These are phyloP conservation scores for Sisymbrium irio DNA, from an alignment of 345 rosid species.

Conservation along the genomic window DNA sequence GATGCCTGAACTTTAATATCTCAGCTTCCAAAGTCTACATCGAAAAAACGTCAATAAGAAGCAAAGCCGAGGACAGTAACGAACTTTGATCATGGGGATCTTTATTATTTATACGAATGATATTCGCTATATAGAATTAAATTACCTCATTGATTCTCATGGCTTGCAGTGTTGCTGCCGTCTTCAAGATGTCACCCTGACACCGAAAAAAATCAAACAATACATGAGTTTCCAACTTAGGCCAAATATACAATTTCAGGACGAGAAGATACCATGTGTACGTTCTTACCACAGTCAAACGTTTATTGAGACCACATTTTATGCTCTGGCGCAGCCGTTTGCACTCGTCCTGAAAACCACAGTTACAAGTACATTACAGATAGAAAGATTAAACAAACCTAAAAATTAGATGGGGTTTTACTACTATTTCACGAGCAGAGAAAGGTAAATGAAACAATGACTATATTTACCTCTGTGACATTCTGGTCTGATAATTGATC, in stretches of 20 bases:
- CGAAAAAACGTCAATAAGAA: constrained; percentile 16
- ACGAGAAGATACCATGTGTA: constrained; percentile 3
- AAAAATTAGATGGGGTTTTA: not conserved
- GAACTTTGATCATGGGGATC: constrained; percentile 10
- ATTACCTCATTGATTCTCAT: constrained; percentile 68
- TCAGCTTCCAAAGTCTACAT: constrained; percentile 70
- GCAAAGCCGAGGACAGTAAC: not conserved
- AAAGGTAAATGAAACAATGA: not conserved
- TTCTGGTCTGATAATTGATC: constrained; percentile 80
- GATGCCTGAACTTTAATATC: constrained; percentile 59
- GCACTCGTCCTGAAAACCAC: constrained; percentile 77
- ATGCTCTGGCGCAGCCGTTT: constrained; percentile 57
- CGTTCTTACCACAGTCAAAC: constrained; percentile 65
- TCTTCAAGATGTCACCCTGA: constrained; percentile 79
- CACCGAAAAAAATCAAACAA: constrained; percentile 10
- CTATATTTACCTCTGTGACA: constrained; percentile 70
- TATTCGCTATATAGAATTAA: constrained; percentile 14
- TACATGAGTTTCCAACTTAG: constrained; percentile 9
- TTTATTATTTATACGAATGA: constrained; percentile 1
- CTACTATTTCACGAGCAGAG: not conserved
- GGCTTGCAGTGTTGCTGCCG: constrained; percentile 60
- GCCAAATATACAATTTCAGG: not conserved
- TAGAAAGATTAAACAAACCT: not conserved
- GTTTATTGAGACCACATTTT: constrained; percentile 65
- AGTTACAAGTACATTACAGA: constrained; percentile 26